phyloP scores from a whole-genome alignment of 495 filamentous ascomycete species.

The Paragyromitra xinjiangensis region DNA sequence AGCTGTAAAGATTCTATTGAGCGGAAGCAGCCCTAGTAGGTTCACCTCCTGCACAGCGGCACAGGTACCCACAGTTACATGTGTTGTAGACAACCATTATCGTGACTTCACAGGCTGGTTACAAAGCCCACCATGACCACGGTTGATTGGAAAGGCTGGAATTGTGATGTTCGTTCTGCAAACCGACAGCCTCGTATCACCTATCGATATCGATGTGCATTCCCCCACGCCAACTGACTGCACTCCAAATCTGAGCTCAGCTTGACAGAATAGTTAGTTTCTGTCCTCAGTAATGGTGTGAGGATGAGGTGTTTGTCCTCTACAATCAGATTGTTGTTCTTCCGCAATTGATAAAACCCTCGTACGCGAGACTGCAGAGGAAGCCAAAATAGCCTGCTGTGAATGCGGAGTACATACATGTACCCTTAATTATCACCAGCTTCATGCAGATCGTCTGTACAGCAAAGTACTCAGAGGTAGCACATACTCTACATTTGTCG shows the following conservation, averaged over 20 bases:
- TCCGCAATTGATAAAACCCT: background rate
- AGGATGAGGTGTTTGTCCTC: background rate
- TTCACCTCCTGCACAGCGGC: background rate
- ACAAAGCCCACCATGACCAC: background rate
- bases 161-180: slow-evolving; percentile 6
- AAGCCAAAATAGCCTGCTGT: background rate
- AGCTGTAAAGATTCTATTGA: background rate
- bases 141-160: background rate
- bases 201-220: slow-evolving; percentile 19
- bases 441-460: background rate
- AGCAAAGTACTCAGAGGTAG: slow-evolving; percentile 6
- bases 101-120: background rate
- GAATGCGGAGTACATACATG: slow-evolving; percentile 6
- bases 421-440: background rate
- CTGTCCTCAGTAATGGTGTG: background rate
- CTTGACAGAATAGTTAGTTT: background rate
- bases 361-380: background rate
- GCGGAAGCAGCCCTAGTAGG: too few relatives aligned
- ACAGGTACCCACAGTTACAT: background rate
- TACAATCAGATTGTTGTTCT: background rate
- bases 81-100: background rate
- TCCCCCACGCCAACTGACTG: slow-evolving; percentile 6
- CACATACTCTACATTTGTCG: background rate
- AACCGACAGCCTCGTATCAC: slow-evolving; percentile 7
- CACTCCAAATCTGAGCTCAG: slow-evolving; percentile 1